These are phyloP conservation scores for Magnolia kwangsiensis DNA, from an alignment of 164 flowering plant genomes.

Conservation along the genomic window DNA sequence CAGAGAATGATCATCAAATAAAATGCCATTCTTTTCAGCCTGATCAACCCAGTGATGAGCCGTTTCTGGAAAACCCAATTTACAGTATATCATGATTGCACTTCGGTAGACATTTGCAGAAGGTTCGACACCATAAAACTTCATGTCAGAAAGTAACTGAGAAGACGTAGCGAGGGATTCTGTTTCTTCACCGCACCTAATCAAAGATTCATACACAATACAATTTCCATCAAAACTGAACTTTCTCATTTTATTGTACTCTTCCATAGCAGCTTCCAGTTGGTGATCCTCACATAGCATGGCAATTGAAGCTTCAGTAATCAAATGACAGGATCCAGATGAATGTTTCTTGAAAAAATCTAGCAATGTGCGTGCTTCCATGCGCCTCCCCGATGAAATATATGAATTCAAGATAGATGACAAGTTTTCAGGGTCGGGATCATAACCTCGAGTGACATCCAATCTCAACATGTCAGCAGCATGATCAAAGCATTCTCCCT, in stretches of 20 bases:
- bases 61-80: conserved; percentile 83
- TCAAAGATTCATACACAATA: conserved; percentile 61
- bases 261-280: conserved; percentile 27
- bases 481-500: conserved; percentile 62
- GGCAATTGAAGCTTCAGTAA: conserved; percentile 10
- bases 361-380: conserved; percentile 47
- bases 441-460: conserved; percentile 48
- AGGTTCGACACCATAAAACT: conserved; percentile 53
- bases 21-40: conserved; percentile 50
- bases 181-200: conserved; percentile 56
- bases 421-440: conserved; percentile 49
- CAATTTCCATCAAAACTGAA: conserved; percentile 32
- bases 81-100: conserved; percentile 56
- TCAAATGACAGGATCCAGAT: conserved; percentile 2
- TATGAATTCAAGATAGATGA: conserved; percentile 57
- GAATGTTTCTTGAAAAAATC: conserved; percentile 10
- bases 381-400: conserved; percentile 54
- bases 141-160: conserved; percentile 84
- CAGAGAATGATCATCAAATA: conserved; percentile 33
- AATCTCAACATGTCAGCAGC: conserved; percentile 57
- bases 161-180: conserved; percentile 60
- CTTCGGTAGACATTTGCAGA: conserved; percentile 40
- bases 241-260: conserved; percentile 39
- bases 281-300: conserved; percentile 13
- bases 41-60: conserved; percentile 60